phyloP scores from a whole-genome alignment of 1,139 yeast species.

The Yamadazyma sp. region DNA sequence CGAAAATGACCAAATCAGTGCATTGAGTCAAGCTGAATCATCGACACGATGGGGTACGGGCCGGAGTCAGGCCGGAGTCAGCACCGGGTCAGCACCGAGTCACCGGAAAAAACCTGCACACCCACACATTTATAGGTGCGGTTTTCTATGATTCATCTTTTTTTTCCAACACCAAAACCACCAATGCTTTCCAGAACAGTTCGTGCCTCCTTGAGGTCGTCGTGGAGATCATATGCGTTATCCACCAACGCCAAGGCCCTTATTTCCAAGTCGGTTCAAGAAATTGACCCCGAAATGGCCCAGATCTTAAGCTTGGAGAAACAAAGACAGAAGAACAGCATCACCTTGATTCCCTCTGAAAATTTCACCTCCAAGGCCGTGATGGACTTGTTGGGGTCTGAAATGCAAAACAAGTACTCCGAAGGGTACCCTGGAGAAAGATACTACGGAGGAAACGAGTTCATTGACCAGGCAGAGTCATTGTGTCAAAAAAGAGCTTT shows the following conservation, averaged over 20 bases:
- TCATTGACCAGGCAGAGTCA: constrained; percentile 85
- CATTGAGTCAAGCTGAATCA: constrained; percentile 1
- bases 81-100: constrained; percentile 1
- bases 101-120: constrained; percentile 1
- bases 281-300: constrained; percentile 85
- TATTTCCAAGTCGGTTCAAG: constrained; percentile 62
- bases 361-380: constrained; percentile 94
- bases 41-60: background rate
- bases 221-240: constrained; percentile 32
- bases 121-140: constrained; percentile 3
- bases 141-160: no score
- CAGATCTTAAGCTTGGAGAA: constrained; percentile 71
- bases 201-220: constrained; percentile 6
- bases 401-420: constrained; percentile 97
- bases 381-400: constrained; percentile 90
- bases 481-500: constrained; percentile 91
- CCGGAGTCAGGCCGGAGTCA: constrained; percentile 4
- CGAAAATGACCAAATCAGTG: background rate
- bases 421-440: constrained; percentile 98
- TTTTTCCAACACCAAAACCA: background rate
- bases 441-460: constrained; percentile 95
- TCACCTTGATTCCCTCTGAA: constrained; percentile 91
- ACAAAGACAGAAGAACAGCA: constrained; percentile 82
- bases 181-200: constrained; percentile 11
- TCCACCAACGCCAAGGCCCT: constrained; percentile 50